phyloP scores from a whole-genome alignment of 169 alveolate genomes.

The Cyclospora cayetanensis region DNA sequence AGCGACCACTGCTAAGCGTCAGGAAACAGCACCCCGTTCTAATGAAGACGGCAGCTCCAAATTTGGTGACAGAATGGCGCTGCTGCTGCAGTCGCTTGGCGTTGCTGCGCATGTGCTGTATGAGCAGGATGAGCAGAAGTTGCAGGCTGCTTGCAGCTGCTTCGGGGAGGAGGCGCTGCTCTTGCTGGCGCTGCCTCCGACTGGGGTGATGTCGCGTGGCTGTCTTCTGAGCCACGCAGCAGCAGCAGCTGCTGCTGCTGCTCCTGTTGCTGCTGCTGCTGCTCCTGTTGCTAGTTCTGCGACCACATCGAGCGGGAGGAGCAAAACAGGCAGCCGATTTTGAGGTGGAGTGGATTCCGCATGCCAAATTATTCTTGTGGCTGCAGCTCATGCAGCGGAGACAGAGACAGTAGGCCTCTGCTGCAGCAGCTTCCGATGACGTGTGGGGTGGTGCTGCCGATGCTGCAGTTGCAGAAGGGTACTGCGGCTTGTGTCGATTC shows the following conservation, averaged over 20 bases:
- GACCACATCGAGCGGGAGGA: neutral
- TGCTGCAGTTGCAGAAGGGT: neutral
- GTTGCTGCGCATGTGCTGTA: neutral
- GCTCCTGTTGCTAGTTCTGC: slow-evolving; percentile 2
- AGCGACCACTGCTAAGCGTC: neutral
- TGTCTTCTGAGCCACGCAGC: neutral
- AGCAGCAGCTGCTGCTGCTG: neutral
- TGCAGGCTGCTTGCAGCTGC: slow-evolving; percentile 24
- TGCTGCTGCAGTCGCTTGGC: neutral
- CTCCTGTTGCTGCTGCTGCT: slow-evolving; percentile 7
- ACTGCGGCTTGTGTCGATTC: neutral
- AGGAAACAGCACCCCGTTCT: neutral
- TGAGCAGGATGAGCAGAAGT: neutral
- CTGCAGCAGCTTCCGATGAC: neutral
- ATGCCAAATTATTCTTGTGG: slow-evolving; percentile 3
- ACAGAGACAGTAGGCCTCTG: neutral
- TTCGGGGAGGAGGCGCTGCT: neutral
- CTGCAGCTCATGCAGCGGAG: neutral
- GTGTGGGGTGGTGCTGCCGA: neutral
- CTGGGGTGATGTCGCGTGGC: neutral
- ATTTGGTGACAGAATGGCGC: neutral
- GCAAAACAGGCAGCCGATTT: too few species aligned
- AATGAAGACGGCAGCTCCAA: neutral
- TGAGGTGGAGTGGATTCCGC: too few species aligned
- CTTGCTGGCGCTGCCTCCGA: slow-evolving; percentile 18